Evolutionary conservation across 148 eudicot species (phyloP).

Genomic region (Suaeda aralocaspica): DNA sequence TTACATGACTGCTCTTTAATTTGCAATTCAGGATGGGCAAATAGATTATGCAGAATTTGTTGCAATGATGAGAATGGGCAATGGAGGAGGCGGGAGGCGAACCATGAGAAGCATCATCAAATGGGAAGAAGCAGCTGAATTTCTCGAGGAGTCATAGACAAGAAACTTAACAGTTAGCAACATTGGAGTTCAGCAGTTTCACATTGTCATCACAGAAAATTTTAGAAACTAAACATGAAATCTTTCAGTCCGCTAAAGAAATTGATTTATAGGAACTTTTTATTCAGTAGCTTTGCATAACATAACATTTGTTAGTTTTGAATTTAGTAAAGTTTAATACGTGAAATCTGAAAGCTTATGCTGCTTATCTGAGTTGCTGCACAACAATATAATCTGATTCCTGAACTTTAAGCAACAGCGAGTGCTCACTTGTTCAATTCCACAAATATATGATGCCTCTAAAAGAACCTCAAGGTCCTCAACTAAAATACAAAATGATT

Average conservation of each 20-base stretch:
- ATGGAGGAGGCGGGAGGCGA: slow-evolving; percentile 49
- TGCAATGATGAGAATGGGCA: slow-evolving; percentile 78
- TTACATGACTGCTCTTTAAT: slow-evolving; percentile 11
- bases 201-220: neutral
- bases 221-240: slow-evolving; percentile 13
- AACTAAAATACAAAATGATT: too few relatives aligned
- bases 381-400: neutral
- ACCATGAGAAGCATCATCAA: slow-evolving; percentile 51
- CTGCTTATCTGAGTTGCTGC: neutral
- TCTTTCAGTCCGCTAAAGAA: neutral
- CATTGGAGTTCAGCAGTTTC: neutral
- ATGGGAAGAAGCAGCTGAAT: slow-evolving; percentile 45
- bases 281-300: too few relatives aligned
- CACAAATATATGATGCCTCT: neutral
- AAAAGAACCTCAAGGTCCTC: too few relatives aligned
- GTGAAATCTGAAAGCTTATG: neutral
- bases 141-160: slow-evolving; percentile 25
- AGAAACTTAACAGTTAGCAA: slow-evolving; percentile 3
- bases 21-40: slow-evolving; percentile 56
- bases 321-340: neutral
- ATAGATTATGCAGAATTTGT: slow-evolving; percentile 75
- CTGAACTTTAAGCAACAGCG: neutral
- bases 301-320: neutral
- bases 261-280: neutral
- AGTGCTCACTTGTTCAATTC: neutral